Conservation (phyloP, 192 early-diverging fungal genomes). For the Jimgerdemannia flammicorona region DNA sequence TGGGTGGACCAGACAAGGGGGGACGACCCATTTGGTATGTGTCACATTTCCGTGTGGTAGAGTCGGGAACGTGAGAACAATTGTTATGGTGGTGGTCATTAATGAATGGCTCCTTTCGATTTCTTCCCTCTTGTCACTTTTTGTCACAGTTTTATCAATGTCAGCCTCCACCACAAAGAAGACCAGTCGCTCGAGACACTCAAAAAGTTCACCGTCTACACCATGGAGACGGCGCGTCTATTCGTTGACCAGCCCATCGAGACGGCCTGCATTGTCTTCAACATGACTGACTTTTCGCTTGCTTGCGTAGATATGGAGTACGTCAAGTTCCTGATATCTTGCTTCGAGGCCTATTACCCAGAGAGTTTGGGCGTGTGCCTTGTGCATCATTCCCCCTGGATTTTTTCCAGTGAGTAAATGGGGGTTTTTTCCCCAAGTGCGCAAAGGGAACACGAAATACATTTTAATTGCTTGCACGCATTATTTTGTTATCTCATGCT, state of each 20-base stretch:
- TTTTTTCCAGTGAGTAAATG: conserved; percentile 58
- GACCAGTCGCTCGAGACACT: conserved; percentile 61
- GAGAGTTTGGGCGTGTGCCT: conserved; percentile 80
- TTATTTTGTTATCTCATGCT: too few species aligned
- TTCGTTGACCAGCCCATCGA: conserved; percentile 66
- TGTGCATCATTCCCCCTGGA: conserved; percentile 86
- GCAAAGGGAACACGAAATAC: background rate
- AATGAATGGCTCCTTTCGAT: background rate
- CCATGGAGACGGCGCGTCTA: conserved; percentile 70
- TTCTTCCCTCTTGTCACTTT: background rate
- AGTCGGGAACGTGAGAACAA: too few species aligned
- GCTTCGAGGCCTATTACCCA: conserved; percentile 88
- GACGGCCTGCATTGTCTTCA: conserved; percentile 72
- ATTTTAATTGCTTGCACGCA: too few species aligned
- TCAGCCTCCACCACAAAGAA: conserved; percentile 46
- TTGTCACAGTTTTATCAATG: conserved; percentile 53
- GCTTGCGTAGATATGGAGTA: conserved; percentile 75
- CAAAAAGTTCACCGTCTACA: conserved; percentile 63
- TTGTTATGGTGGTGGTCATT: too few species aligned
- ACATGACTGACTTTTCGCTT: conserved; percentile 74
- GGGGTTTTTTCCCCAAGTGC: conserved; percentile 3
- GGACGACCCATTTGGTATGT: conserved; percentile 51
- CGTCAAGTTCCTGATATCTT: conserved; percentile 72
- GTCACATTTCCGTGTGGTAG: too few species aligned
- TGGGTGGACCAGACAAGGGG: conserved; percentile 45